Percentiles rank a stretch among this genome's conserved stretches.
phyloP scores from a whole-genome alignment of 2,329 filamentous ascomycete genomes.

The Fusarium sp. region DNA sequence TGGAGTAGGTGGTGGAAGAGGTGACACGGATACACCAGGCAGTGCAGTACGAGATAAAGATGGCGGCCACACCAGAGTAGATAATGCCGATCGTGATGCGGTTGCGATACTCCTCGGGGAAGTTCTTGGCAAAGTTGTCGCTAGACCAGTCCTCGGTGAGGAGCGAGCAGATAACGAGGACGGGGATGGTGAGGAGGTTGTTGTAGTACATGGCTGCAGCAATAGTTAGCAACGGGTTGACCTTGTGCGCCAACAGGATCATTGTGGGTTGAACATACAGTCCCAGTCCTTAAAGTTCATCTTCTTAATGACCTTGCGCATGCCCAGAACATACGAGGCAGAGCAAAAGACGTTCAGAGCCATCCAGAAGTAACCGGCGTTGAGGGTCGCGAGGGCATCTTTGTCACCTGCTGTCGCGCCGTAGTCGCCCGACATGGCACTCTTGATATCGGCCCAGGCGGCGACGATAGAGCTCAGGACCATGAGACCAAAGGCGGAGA shows the following conservation, averaged over 20 bases:
- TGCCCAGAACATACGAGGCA: slow-evolving; percentile 87
- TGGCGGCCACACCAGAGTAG: slow-evolving; percentile 90
- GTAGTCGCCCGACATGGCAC: slow-evolving; percentile 75
- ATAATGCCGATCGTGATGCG: slow-evolving; percentile 88
- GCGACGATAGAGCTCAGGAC: slow-evolving; percentile 94
- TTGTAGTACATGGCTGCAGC: slow-evolving; percentile 97
- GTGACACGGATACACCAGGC: slow-evolving; percentile 99
- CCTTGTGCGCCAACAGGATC: not conserved
- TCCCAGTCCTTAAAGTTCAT: slow-evolving; percentile 99
- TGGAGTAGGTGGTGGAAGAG: slow-evolving; percentile 97
- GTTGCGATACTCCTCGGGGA: slow-evolving; percentile 83
- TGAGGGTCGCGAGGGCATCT: slow-evolving; percentile 86
- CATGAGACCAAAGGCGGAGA: slow-evolving; percentile 96
- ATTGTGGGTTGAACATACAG: slow-evolving; percentile 72
- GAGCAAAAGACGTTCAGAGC: slow-evolving; percentile 95
- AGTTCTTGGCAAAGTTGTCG: slow-evolving; percentile 86
- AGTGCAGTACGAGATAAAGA: slow-evolving; percentile 98
- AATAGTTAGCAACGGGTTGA: slow-evolving; percentile 45
- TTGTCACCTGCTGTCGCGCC: slow-evolving; percentile 54
- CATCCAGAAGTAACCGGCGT: slow-evolving; percentile 98
- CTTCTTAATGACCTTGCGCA: slow-evolving; percentile 99
- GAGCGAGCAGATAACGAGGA: slow-evolving; percentile 85
- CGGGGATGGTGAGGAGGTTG: slow-evolving; percentile 95
- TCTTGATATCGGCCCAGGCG: slow-evolving; percentile 96
- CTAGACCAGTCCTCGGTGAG: slow-evolving; percentile 93